Percentiles rank a stretch among this genome's conserved stretches.
phyloP scores from a whole-genome alignment of 2,329 filamentous ascomycete species.

The Hypomyces perniciosus region DNA sequence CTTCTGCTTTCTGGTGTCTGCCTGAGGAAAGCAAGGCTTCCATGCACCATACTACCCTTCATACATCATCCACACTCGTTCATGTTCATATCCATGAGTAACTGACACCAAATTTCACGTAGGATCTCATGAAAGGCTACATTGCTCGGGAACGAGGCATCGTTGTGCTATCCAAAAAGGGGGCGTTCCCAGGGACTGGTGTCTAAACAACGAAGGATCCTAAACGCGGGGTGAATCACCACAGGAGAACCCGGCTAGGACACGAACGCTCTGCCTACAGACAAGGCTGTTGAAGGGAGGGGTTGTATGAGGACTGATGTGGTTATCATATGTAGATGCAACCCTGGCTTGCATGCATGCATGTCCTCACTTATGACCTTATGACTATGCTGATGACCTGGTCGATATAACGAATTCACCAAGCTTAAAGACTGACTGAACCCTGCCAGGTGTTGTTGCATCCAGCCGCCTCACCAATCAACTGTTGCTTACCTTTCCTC shows the following conservation, averaged over 20 bases:
- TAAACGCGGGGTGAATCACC: background rate
- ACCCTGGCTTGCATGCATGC: background rate
- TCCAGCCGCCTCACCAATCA: background rate
- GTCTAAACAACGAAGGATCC: slow-evolving; percentile 35
- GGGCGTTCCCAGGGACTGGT: slow-evolving; percentile 89
- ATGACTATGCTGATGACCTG: background rate
- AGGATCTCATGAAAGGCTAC: slow-evolving; percentile 97
- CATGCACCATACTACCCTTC: background rate
- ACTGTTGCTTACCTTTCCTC: background rate
- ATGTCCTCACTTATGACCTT: background rate
- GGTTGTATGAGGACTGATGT: background rate
- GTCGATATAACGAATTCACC: slow-evolving; percentile 4
- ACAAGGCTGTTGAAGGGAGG: background rate
- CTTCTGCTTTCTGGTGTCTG: slow-evolving; percentile 16
- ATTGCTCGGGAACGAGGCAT: slow-evolving; percentile 86
- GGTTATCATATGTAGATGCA: background rate
- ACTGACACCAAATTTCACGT: slow-evolving; percentile 22
- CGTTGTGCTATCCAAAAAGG: slow-evolving; percentile 87
- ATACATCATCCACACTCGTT: background rate
- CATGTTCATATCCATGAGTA: slow-evolving; percentile 21
- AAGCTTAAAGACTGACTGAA: background rate
- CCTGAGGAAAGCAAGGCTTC: slow-evolving; percentile 14
- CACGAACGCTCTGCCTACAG: background rate
- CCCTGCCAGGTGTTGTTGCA: background rate
- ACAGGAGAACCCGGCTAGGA: no score